phyloP scores from a whole-genome alignment of 2,329 filamentous ascomycete species.

The Colletotrichum sp. region DNA sequence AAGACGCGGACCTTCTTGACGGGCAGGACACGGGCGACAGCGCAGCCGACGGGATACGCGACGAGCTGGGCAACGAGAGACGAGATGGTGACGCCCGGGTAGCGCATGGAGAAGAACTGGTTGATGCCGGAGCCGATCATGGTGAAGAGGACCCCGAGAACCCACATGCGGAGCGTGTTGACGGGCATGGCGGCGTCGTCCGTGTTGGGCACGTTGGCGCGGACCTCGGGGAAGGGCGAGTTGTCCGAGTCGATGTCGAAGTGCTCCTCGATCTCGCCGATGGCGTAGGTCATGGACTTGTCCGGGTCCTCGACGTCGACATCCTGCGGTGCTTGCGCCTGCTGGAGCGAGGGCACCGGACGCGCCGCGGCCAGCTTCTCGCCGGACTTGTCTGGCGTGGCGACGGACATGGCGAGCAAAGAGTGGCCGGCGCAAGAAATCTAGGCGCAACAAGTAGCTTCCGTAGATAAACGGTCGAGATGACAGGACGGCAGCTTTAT shows the following conservation, averaged over 20 bases:
- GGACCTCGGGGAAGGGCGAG: constrained; percentile 39
- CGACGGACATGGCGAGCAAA: not conserved
- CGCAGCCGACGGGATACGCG: constrained; percentile 38
- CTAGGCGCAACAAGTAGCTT: not conserved
- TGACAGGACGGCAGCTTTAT: not conserved
- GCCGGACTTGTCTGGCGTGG: not conserved
- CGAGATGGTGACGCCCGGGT: constrained; percentile 38
- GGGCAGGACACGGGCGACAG: constrained; percentile 36
- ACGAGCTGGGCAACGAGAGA: constrained; percentile 40
- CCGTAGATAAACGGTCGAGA: not conserved
- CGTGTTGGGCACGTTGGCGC: constrained; percentile 43
- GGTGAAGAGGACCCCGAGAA: constrained; percentile 35
- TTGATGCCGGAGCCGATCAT: constrained; percentile 35
- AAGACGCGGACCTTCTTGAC: constrained; percentile 32
- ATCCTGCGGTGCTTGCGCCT: not conserved
- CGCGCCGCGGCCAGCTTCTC: not conserved
- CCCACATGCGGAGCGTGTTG: constrained; percentile 39
- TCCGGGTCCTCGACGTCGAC: constrained; percentile 1
- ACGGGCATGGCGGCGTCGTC: constrained; percentile 38
- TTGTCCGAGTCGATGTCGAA: constrained; percentile 26
- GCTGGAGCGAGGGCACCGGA: not conserved
- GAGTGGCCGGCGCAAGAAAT: not conserved
- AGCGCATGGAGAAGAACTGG: constrained; percentile 41
- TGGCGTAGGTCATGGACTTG: constrained; percentile 8
- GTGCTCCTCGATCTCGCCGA: constrained; percentile 9